These are phyloP conservation scores for Blastobotrys proliferans DNA, from an alignment of 1,139 yeast species.

Conservation along the genomic window DNA sequence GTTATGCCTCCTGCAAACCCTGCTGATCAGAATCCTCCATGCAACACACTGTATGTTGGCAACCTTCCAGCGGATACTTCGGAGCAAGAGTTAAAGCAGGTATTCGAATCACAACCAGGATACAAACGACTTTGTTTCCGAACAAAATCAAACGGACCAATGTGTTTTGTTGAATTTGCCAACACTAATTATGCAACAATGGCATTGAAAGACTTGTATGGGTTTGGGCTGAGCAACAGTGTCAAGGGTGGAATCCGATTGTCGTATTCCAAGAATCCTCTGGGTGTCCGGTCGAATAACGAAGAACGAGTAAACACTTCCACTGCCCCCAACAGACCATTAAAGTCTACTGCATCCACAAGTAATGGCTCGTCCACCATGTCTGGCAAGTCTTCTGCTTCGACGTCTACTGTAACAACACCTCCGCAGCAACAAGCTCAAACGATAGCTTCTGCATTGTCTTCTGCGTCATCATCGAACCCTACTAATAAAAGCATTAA, in stretches of 20 bases:
- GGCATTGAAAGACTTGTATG: slow-evolving; percentile 90
- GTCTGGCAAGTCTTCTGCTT: background rate
- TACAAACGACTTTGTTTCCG: slow-evolving; percentile 89
- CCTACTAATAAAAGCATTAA: background rate
- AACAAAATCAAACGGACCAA: slow-evolving; percentile 69
- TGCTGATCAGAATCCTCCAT: slow-evolving; percentile 98
- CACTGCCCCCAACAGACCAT: background rate
- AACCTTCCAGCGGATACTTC: slow-evolving; percentile 96
- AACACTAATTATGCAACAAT: slow-evolving; percentile 91
- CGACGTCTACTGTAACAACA: background rate
- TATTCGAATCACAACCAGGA: slow-evolving; percentile 87
- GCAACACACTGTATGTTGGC: slow-evolving; percentile 94
- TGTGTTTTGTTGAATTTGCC: slow-evolving; percentile 98
- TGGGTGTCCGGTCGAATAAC: slow-evolving; percentile 65
- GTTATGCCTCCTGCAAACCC: slow-evolving; percentile 97
- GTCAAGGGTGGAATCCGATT: slow-evolving; percentile 90
- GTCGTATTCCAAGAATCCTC: slow-evolving; percentile 90
- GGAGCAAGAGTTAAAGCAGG: slow-evolving; percentile 82
- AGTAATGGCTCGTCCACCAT: background rate
- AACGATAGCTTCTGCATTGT: background rate
- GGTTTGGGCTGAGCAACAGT: slow-evolving; percentile 65
- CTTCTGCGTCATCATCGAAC: background rate
- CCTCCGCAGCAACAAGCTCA: background rate
- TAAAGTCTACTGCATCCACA: too few species aligned
- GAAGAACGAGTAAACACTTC: background rate